phyloP scores from a whole-genome alignment of 2,329 filamentous ascomycete genomes.

The Exophiala spinifera region DNA sequence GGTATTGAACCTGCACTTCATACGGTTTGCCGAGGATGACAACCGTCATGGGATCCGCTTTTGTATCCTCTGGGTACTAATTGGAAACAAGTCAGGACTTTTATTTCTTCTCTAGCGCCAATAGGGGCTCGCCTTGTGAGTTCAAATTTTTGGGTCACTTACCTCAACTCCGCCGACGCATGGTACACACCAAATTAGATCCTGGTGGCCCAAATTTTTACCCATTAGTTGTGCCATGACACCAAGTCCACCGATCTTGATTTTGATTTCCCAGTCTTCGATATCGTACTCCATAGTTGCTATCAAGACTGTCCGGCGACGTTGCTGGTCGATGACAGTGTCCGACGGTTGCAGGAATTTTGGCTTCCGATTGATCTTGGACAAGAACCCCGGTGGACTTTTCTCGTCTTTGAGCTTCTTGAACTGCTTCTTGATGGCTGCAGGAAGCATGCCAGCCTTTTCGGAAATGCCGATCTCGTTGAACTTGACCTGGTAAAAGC shows the following conservation, averaged over 20 bases:
- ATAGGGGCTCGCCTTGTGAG: too few relatives aligned
- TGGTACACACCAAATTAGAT: constrained; percentile 64
- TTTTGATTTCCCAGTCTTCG: constrained; percentile 66
- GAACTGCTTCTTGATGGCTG: constrained; percentile 37
- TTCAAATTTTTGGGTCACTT: neutral
- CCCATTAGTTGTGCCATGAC: constrained; percentile 70
- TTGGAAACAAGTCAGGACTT: too few relatives aligned
- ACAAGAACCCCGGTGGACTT: constrained; percentile 11
- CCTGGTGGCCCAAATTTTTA: constrained; percentile 61
- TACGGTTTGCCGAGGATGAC: constrained; percentile 60
- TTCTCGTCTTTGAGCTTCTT: constrained; percentile 30
- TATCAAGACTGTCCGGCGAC: constrained; percentile 59
- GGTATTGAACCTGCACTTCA: constrained; percentile 62
- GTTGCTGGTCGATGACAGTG: constrained; percentile 49
- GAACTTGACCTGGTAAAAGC: constrained; percentile 63
- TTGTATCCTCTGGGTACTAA: constrained; percentile 56
- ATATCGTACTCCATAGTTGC: constrained; percentile 72
- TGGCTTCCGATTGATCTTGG: constrained; percentile 17
- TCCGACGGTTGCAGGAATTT: constrained; percentile 47
- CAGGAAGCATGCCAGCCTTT: constrained; percentile 43
- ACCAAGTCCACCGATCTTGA: constrained; percentile 68
- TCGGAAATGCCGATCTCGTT: constrained; percentile 57
- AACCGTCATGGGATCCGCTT: constrained; percentile 60
- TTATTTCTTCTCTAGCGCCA: too few relatives aligned
- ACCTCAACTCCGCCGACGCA: constrained; percentile 60